These are phyloP conservation scores for Daldinia grandis DNA, from an alignment of 495 filamentous ascomycete species.

Conservation along the genomic window DNA sequence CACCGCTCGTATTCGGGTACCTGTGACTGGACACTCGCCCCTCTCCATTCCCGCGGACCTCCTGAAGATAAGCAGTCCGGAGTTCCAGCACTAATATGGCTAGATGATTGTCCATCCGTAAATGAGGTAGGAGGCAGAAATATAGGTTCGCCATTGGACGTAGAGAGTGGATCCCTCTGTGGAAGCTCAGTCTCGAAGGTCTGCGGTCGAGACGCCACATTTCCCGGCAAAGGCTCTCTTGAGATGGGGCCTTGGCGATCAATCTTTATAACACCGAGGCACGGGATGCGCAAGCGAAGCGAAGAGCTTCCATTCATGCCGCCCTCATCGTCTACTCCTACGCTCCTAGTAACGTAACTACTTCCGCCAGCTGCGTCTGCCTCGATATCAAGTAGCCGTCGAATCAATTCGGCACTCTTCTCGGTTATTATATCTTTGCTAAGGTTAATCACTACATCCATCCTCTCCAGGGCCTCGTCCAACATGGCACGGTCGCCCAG, in stretches of 20 bases:
- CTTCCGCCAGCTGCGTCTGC: conserved; percentile 16
- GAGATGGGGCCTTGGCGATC: conserved; percentile 12
- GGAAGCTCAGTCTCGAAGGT: neutral
- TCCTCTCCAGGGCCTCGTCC: conserved; percentile 51
- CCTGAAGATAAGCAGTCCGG: neutral
- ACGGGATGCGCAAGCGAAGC: conserved; percentile 37
- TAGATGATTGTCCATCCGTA: neutral
- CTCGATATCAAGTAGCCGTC: conserved; percentile 43
- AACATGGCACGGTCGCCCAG: conserved; percentile 54
- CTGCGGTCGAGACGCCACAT: neutral
- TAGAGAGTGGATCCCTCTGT: neutral
- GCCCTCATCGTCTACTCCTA: conserved; percentile 16
- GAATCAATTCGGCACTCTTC: conserved; percentile 29
- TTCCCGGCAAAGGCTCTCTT: neutral
- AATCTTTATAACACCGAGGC: conserved; percentile 37
- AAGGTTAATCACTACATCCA: conserved; percentile 42
- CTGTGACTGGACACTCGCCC: neutral
- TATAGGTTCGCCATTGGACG: neutral
- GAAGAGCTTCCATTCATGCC: neutral
- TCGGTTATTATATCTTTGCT: conserved; percentile 12
- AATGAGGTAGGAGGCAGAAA: neutral
- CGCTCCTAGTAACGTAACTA: conserved; percentile 7
- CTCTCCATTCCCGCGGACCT: neutral
- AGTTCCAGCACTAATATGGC: neutral
- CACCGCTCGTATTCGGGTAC: neutral